phyloP scores from a whole-genome alignment of 2,329 filamentous ascomycete species.

The Colletotrichum shisoi region DNA sequence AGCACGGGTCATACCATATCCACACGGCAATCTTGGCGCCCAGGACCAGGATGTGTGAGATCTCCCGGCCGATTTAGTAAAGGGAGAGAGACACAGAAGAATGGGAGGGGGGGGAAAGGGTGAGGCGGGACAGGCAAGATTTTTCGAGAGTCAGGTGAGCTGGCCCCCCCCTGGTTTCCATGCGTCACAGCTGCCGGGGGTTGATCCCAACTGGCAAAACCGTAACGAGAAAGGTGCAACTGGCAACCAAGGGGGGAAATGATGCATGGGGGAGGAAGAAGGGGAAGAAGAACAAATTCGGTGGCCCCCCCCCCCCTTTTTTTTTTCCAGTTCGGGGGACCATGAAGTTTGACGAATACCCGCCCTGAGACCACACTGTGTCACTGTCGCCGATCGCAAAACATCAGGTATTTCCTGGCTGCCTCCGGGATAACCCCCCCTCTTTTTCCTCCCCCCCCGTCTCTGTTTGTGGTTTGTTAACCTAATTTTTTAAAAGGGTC shows the following conservation, averaged over 20 bases:
- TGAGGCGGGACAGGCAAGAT: constrained; percentile 39
- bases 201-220: constrained; percentile 34
- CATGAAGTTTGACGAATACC: not conserved
- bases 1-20: constrained; percentile 33
- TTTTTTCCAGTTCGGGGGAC: too few relatives aligned
- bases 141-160: constrained; percentile 37
- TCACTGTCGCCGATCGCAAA: not conserved
- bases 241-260: not conserved
- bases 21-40: constrained; percentile 36
- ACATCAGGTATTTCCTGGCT: constrained; percentile 10
- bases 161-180: constrained; percentile 2
- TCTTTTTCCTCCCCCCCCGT: too few relatives aligned
- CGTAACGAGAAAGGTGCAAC: not conserved
- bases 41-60: constrained; percentile 32
- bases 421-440: not conserved
- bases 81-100: not conserved
- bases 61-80: constrained; percentile 28
- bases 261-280: not conserved
- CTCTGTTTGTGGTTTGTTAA: too few relatives aligned
- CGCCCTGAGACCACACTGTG: not conserved
- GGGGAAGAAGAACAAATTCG: too few relatives aligned
- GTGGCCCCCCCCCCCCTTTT: too few relatives aligned
- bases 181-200: constrained; percentile 33
- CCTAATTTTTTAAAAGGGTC: not conserved
- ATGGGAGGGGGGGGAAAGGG: constrained; percentile 22